These are phyloP conservation scores for Lunularia cruciata DNA, from an alignment of 225 moss, liverwort and hornwort species.

Conservation along the genomic window DNA sequence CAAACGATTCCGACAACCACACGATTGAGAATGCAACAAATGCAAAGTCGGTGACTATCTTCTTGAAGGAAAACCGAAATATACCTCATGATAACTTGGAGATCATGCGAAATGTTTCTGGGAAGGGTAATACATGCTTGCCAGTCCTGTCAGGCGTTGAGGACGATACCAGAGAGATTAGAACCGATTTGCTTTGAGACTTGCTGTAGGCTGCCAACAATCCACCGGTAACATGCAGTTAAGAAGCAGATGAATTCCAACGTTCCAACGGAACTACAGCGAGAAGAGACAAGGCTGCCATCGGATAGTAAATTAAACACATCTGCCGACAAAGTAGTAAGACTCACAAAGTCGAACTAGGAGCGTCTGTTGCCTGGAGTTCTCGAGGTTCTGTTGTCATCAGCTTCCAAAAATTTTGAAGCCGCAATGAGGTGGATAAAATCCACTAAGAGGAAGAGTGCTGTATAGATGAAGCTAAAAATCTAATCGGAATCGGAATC, in stretches of 20 bases:
- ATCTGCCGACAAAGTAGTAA: not conserved
- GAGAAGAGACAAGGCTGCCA: not conserved
- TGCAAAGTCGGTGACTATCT: not conserved
- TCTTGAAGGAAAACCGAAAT: not conserved
- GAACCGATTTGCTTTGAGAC: constrained; percentile 13
- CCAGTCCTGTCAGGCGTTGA: constrained; percentile 17
- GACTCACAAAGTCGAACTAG: constrained; percentile 27
- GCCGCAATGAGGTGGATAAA: constrained; percentile 10
- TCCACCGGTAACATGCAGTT: not conserved
- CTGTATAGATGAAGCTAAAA: not conserved
- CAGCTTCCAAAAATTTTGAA: constrained; percentile 18
- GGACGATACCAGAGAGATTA: constrained; percentile 15
- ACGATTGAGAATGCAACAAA: too few species aligned
- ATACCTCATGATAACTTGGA: constrained; percentile 29
- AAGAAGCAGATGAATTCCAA: constrained; percentile 8
- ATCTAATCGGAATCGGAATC: constrained; percentile 50
- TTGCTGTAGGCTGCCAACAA: constrained; percentile 28
- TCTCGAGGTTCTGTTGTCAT: constrained; percentile 13
- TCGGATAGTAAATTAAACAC: not conserved
- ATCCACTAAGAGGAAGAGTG: constrained; percentile 16
- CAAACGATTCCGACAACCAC: too few species aligned
- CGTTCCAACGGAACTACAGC: not conserved
- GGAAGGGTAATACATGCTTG: constrained; percentile 21
- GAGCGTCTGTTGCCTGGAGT: constrained; percentile 10
- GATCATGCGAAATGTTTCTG: constrained; percentile 21